A percentile compares a stretch with the other conserved stretches of the same genome.
These are phyloP conservation scores for Tephrocybe sp. DNA, from an alignment of 768 basidiomycete species.

Conservation along the genomic window DNA sequence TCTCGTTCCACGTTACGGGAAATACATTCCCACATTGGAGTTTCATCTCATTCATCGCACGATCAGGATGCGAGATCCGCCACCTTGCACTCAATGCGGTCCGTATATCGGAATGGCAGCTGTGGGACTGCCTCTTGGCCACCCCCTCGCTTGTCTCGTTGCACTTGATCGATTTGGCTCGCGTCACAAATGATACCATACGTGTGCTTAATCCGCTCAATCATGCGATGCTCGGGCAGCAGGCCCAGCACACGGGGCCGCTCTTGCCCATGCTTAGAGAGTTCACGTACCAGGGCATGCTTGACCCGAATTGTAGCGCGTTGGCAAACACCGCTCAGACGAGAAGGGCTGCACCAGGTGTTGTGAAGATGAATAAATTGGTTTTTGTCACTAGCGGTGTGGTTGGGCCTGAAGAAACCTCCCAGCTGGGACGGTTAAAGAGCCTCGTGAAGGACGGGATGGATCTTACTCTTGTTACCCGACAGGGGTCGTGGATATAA, in stretches of 20 bases:
- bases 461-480: slow-evolving; percentile 1
- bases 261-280: slow-evolving; percentile 10
- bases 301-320: slow-evolving; percentile 5
- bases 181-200: slow-evolving; percentile 14
- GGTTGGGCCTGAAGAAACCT: slow-evolving; percentile 1
- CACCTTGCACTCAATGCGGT: slow-evolving; percentile 16
- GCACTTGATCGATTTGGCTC: slow-evolving; percentile 12
- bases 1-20: slow-evolving; percentile 17
- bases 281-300: slow-evolving; percentile 9
- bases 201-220: slow-evolving; percentile 14
- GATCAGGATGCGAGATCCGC: slow-evolving; percentile 13
- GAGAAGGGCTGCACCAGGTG: slow-evolving; percentile 8
- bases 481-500: slow-evolving; percentile 11
- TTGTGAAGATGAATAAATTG: slow-evolving; percentile 7
- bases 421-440: slow-evolving; percentile 4
- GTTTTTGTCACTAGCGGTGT: slow-evolving; percentile 4
- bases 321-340: slow-evolving; percentile 11
- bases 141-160: slow-evolving; percentile 11
- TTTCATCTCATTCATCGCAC: slow-evolving; percentile 17
- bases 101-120: slow-evolving; percentile 15
- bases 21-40: slow-evolving; percentile 19
- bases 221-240: neutral
- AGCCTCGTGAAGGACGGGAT: slow-evolving; percentile 6
- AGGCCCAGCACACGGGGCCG: neutral
- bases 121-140: slow-evolving; percentile 16